phyloP scores from a whole-genome alignment of 2,329 filamentous ascomycete genomes.

The Phialemonium atrogriseum region DNA sequence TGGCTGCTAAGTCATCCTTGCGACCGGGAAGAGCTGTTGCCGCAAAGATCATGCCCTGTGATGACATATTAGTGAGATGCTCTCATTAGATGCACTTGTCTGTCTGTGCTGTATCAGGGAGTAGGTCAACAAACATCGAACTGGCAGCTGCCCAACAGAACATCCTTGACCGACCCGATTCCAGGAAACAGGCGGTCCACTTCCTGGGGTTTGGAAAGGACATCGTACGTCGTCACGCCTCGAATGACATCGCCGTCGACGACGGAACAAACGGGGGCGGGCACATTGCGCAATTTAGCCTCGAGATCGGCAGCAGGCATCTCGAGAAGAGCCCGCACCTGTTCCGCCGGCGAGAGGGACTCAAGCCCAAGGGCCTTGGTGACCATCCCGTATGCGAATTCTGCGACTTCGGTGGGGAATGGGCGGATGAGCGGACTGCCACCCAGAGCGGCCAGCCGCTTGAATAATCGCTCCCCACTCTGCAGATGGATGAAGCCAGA shows the following conservation, averaged over 20 bases:
- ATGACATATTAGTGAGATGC: not conserved
- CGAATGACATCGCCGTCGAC: conserved; percentile 4
- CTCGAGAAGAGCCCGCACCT: not conserved
- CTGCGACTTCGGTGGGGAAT: conserved; percentile 1
- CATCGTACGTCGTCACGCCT: not conserved
- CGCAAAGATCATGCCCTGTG: not conserved
- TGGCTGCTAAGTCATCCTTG: not conserved
- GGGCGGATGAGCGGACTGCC: conserved; percentile 5
- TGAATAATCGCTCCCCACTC: conserved; percentile 1
- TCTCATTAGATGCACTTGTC: not conserved
- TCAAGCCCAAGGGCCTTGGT: not conserved
- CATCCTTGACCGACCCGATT: not conserved
- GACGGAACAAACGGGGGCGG: conserved; percentile 1
- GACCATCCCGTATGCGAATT: conserved; percentile 1
- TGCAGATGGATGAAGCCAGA: conserved; percentile 5
- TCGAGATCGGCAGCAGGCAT: conserved; percentile 2
- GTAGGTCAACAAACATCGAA: conserved; percentile 1
- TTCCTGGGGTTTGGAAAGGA: not conserved
- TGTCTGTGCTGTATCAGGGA: too few species aligned
- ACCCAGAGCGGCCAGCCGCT: conserved; percentile 2
- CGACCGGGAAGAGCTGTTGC: not conserved
- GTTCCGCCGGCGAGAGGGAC: not conserved
- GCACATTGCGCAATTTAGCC: conserved; percentile 1
- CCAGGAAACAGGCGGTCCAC: not conserved
- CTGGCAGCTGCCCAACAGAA: not conserved